Conservation (phyloP, 148 eudicot genomes). For the Amaranthus hypochondriacus region DNA sequence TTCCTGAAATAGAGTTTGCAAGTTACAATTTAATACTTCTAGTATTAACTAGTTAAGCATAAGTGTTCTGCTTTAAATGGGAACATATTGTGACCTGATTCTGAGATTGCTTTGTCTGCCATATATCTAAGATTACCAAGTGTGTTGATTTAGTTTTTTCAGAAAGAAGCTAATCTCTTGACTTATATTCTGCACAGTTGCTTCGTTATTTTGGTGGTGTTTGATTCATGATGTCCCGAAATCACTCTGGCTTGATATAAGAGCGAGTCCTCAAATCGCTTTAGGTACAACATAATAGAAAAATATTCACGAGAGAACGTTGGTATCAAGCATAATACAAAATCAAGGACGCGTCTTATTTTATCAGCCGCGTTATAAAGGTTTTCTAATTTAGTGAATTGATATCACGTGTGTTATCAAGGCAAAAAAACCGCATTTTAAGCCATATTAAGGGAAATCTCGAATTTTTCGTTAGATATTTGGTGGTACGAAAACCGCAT, state of each 20-base stretch:
- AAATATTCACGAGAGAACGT: background rate
- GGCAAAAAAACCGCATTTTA: too few species aligned
- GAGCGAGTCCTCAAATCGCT: background rate
- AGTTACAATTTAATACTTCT: background rate
- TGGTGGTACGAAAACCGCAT: too few species aligned
- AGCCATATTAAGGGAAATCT: too few species aligned
- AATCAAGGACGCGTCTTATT: too few species aligned
- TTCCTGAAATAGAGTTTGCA: background rate
- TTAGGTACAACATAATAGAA: background rate
- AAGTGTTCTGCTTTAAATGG: background rate
- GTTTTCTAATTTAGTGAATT: too few species aligned
- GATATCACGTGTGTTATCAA: too few species aligned
- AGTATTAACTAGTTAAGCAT: background rate
- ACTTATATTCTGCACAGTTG: background rate
- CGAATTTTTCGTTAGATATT: too few species aligned
- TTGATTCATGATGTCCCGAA: slow-evolving; percentile 8
- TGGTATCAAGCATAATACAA: background rate
- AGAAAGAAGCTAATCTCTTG: background rate
- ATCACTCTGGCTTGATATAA: background rate
- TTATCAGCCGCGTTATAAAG: too few species aligned
- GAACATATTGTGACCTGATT: background rate
- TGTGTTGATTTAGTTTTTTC: background rate
- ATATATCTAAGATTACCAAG: background rate
- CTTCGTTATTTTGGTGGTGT: background rate
- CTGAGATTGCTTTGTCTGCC: background rate